Evolutionary conservation across 139 green algal species (phyloP), one percentile per base, ranked within the genome.

Genomic region (Nannochloris sp.): DNA sequence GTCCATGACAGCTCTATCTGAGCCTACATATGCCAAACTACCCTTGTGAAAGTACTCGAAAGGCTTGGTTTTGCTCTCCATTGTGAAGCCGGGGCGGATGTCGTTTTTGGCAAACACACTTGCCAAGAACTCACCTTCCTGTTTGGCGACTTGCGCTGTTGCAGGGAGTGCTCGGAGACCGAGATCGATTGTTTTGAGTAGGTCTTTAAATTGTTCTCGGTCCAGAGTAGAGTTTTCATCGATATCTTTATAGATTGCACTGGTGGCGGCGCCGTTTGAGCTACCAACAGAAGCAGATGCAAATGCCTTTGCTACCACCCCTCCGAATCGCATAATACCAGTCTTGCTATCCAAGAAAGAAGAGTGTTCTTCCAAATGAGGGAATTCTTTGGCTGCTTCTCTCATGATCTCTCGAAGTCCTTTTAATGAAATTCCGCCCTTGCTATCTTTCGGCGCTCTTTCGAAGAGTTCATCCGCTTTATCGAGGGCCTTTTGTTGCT

Each of bases 1-100:
- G 62, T 97, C 90, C 71, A 96, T 90, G 45, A 97, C 90, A 2
- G 90, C 90, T 38, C 84, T 80, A 81, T 96, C 88, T 47, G 61
- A 14, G 83, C 59, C 91, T 27, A 97, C 81, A 62, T 97, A 97
- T 19, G 90, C 90, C 24, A 94, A 77, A 19, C 64, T 82, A 44
- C 90, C 82, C 73, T 87, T 86, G 74, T 92, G 84, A 25, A 54
- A 67, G 70, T 92, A 90, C 34, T 67, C 67, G 74, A 87, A 87
- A 53, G 66, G 27, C 29, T 59, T 24, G 15, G 55, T 37, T 19
- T 29, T 32, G 19, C 37, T 33, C 3, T 29, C 19, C 14, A 67
- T 19, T 46, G 60, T 23, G 33, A 36, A 48, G 56, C 29, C 29
- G 32, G 30, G 31, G 34, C 15, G 24, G 32, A 51, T 19, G 23